A percentile compares a stretch with the other conserved stretches of the same genome.
phyloP scores from a whole-genome alignment of 176 grass and related monocot species.

The Pharus latifolius region DNA sequence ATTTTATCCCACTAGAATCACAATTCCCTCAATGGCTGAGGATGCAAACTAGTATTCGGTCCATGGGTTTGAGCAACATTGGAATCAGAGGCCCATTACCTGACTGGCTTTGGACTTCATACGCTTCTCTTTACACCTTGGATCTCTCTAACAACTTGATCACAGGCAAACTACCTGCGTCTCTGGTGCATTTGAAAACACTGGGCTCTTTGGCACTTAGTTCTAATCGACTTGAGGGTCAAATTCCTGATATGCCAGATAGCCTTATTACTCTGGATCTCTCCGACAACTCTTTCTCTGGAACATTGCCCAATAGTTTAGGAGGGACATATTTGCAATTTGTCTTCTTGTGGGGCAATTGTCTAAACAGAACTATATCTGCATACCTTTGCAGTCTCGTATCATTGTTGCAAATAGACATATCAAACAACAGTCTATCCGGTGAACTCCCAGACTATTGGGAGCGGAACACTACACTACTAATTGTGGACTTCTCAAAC shows the following conservation, averaged over 20 bases:
- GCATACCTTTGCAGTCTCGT: not conserved
- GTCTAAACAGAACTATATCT: not conserved
- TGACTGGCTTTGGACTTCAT: not conserved
- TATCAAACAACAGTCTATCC: no score
- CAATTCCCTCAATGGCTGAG: conserved; percentile 5
- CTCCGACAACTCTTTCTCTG: not conserved
- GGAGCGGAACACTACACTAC: no score
- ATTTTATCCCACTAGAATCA: not conserved
- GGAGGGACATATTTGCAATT: no score
- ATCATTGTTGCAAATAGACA: no score
- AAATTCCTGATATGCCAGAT: not conserved
- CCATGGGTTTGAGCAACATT: not conserved
- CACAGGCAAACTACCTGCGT: not conserved
- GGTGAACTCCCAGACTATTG: no score
- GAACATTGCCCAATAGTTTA: no score
- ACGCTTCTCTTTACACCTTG: not conserved
- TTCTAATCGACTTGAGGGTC: not conserved
- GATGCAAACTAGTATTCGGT: not conserved
- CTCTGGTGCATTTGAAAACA: not conserved
- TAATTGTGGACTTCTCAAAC: no score
- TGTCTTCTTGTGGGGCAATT: not conserved
- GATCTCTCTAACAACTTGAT: no score
- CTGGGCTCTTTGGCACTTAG: not conserved
- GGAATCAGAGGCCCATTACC: not conserved
- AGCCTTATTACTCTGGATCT: not conserved